phyloP scores from a whole-genome alignment of 345 rosid genomes.

The Erysimum cheiranthoides region DNA sequence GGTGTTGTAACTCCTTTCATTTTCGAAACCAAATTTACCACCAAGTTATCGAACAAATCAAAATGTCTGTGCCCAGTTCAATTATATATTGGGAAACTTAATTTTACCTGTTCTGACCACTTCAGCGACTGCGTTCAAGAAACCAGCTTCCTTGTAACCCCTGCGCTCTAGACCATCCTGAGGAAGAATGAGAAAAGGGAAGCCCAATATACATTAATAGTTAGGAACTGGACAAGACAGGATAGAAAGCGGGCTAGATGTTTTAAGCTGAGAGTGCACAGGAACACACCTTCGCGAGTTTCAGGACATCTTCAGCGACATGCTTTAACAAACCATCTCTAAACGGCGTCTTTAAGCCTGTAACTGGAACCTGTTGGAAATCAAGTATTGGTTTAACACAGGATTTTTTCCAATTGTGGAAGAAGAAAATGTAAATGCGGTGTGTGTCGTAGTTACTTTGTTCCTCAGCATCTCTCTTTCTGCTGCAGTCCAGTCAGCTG shows the following conservation, averaged over 20 bases:
- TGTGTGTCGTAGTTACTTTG: slow-evolving; percentile 58
- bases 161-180: slow-evolving; percentile 96
- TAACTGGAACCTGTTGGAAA: slow-evolving; percentile 72
- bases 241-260: background rate
- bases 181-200: slow-evolving; percentile 14
- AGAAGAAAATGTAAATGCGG: slow-evolving; percentile 11
- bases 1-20: slow-evolving; percentile 82
- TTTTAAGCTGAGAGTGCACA: background rate
- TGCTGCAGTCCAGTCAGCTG: slow-evolving; percentile 90
- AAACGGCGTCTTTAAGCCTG: slow-evolving; percentile 89
- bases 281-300: slow-evolving; percentile 75
- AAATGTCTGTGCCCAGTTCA: background rate
- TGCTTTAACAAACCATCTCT: slow-evolving; percentile 81
- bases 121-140: slow-evolving; percentile 80
- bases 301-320: slow-evolving; percentile 83
- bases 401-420: background rate
- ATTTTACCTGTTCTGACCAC: slow-evolving; percentile 91
- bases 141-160: slow-evolving; percentile 90
- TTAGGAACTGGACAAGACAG: slow-evolving; percentile 1
- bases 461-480: slow-evolving; percentile 93
- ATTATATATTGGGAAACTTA: background rate
- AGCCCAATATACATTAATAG: background rate
- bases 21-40: slow-evolving; percentile 4
- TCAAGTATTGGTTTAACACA: background rate
- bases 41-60: background rate